These are phyloP conservation scores for Lodderomyces beijingensis DNA, from an alignment of 1,139 yeast genomes.

Conservation along the genomic window DNA sequence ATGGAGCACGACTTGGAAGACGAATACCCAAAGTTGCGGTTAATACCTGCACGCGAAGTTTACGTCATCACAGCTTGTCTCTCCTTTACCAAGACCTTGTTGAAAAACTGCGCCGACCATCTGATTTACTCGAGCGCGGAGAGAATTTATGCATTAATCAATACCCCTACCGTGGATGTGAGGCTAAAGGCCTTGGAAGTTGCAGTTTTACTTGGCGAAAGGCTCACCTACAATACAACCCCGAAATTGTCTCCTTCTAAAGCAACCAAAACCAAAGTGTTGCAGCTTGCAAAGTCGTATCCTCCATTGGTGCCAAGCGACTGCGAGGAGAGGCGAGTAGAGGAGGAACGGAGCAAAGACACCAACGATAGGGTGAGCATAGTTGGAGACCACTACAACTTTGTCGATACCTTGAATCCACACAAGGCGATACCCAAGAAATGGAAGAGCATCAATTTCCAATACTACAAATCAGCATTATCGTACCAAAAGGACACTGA, in stretches of 20 bases:
- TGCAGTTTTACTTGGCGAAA: conserved; percentile 57
- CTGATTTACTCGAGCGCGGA: conserved; percentile 66
- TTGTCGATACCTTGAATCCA: conserved; percentile 49
- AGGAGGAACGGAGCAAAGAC: conserved; percentile 15
- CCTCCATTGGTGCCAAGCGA: conserved; percentile 50
- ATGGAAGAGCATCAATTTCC: conserved; percentile 56
- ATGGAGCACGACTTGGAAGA: conserved; percentile 51
- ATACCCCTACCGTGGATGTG: conserved; percentile 56
- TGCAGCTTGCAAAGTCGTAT: conserved; percentile 50
- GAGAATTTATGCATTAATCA: conserved; percentile 55
- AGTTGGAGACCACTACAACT: conserved; percentile 48
- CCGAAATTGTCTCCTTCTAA: conserved; percentile 43
- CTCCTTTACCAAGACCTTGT: conserved; percentile 56
- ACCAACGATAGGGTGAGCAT: conserved; percentile 19
- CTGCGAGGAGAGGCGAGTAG: conserved; percentile 21
- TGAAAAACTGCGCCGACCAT: conserved; percentile 69
- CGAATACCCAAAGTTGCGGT: conserved; percentile 42
- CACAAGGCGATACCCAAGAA: conserved; percentile 47
- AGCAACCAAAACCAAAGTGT: conserved; percentile 38
- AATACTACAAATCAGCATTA: conserved; percentile 40
- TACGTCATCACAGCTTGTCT: conserved; percentile 48
- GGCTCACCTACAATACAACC: conserved; percentile 43
- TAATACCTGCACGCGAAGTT: conserved; percentile 45
- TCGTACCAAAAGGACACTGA: conserved; percentile 4
- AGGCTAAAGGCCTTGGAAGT: conserved; percentile 61